phyloP scores from a whole-genome alignment of 495 filamentous ascomycete genomes.

The Aspergillus sclerotioniger region DNA sequence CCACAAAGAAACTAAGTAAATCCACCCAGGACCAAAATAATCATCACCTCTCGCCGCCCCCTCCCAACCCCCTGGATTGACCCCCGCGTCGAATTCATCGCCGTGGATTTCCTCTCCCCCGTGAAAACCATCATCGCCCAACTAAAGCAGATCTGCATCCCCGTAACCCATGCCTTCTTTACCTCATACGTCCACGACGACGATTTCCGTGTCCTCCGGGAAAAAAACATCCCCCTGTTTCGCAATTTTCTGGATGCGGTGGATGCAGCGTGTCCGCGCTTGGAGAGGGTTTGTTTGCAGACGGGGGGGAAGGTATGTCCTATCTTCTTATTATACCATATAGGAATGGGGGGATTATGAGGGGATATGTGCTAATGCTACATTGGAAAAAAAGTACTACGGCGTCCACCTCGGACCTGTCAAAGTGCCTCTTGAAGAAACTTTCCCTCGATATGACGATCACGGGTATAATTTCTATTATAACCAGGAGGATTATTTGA shows the following conservation, averaged over 20 bases:
- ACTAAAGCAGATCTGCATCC: conserved; percentile 14
- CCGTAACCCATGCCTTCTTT: conserved; percentile 30
- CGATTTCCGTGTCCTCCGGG: conserved; percentile 24
- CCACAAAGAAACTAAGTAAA: too few species aligned
- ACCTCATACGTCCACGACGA: conserved; percentile 32
- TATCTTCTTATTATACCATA: not conserved
- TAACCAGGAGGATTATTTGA: conserved; percentile 32
- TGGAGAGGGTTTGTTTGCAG: conserved; percentile 25
- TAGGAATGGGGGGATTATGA: not conserved
- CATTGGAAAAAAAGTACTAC: conserved; percentile 25
- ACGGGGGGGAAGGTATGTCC: conserved; percentile 29
- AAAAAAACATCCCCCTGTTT: conserved; percentile 27
- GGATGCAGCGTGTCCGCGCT: conserved; percentile 13
- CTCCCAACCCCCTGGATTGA: conserved; percentile 11
- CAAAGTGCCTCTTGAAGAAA: conserved; percentile 25
- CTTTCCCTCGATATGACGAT: conserved; percentile 23
- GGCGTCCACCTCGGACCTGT: conserved; percentile 31
- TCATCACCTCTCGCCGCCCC: conserved; percentile 26
- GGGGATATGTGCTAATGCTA: not conserved
- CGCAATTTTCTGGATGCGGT: conserved; percentile 30
- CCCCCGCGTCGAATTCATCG: conserved; percentile 26
- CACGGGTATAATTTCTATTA: conserved; percentile 35
- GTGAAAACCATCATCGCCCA: not conserved
- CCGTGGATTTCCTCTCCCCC: conserved; percentile 16
- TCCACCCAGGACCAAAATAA: conserved; percentile 19